These are phyloP conservation scores for Phytophthora parvispora DNA, from an alignment of 352 stramenopile genomes.

Conservation along the genomic window DNA sequence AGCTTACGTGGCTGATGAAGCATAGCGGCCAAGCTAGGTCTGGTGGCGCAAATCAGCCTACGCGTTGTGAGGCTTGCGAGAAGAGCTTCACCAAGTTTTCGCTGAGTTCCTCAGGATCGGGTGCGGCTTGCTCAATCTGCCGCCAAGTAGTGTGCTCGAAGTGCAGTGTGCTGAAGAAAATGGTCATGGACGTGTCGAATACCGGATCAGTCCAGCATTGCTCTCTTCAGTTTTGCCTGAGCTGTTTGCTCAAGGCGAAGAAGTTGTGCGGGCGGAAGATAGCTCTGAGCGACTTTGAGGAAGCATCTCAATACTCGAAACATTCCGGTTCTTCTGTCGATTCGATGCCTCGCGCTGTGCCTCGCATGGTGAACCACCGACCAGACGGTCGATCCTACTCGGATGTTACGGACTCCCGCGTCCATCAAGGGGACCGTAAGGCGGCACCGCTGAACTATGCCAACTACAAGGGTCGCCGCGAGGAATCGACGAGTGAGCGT, in stretches of 20 bases:
- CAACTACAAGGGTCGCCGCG: too few species aligned
- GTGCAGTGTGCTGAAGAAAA: slow-evolving; percentile 66
- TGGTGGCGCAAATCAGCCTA: slow-evolving; percentile 4
- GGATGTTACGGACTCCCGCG: background rate
- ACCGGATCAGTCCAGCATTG: slow-evolving; percentile 42
- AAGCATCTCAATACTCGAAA: too few species aligned
- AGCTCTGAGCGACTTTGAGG: slow-evolving; percentile 18
- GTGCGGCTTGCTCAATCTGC: slow-evolving; percentile 57
- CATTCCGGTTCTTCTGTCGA: too few species aligned
- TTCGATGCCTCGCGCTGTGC: too few species aligned
- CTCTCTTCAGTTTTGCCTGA: slow-evolving; percentile 59
- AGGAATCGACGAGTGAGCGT: too few species aligned
- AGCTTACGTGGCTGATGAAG: background rate
- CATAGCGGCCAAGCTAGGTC: background rate
- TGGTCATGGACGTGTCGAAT: slow-evolving; percentile 57
- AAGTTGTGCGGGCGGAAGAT: slow-evolving; percentile 55
- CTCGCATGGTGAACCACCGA: background rate
- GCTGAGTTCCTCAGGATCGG: slow-evolving; percentile 10
- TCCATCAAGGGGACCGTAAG: slow-evolving; percentile 1
- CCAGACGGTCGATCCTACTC: slow-evolving; percentile 21
- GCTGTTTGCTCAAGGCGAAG: slow-evolving; percentile 59
- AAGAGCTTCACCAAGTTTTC: slow-evolving; percentile 34
- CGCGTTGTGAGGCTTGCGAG: slow-evolving; percentile 37
- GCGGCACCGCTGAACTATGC: too few species aligned
- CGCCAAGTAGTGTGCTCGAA: slow-evolving; percentile 49